Conservation (phyloP, 345 rosid genomes). For the Capsella bursapastoris region DNA sequence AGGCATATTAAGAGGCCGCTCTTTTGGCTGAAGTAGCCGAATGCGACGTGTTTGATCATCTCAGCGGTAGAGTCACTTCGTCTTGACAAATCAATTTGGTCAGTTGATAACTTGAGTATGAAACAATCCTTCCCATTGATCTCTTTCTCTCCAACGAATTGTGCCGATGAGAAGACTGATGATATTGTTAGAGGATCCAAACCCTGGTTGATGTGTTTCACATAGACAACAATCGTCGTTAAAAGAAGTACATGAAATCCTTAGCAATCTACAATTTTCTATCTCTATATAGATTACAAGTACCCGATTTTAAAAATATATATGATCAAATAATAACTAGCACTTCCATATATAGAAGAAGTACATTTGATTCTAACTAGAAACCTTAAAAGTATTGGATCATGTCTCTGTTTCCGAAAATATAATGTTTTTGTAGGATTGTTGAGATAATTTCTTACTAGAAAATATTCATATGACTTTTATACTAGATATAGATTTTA, state of each 20-base stretch:
- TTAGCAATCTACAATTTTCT: neutral
- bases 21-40: slow-evolving; percentile 94
- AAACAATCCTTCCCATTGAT: slow-evolving; percentile 72
- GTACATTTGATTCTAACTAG: neutral
- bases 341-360: neutral
- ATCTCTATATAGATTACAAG: neutral
- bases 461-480: slow-evolving; percentile 20
- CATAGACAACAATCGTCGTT: neutral
- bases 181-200: slow-evolving; percentile 90
- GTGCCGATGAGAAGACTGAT: slow-evolving; percentile 75
- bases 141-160: slow-evolving; percentile 84
- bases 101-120: slow-evolving; percentile 76
- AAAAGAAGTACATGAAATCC: neutral
- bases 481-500: too few relatives aligned
- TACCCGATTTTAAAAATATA: neutral
- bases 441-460: too few relatives aligned
- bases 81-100: slow-evolving; percentile 67
- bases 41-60: slow-evolving; percentile 87
- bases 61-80: slow-evolving; percentile 88
- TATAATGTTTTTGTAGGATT: too few relatives aligned
- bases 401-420: too few relatives aligned
- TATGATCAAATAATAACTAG: neutral
- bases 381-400: neutral
- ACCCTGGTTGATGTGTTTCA: slow-evolving; percentile 60
- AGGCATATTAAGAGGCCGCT: slow-evolving; percentile 67